Base-by-base conservation (phyloP, 2,329 filamentous ascomycete genomes). In the Sarocladium oryzae region DNA sequence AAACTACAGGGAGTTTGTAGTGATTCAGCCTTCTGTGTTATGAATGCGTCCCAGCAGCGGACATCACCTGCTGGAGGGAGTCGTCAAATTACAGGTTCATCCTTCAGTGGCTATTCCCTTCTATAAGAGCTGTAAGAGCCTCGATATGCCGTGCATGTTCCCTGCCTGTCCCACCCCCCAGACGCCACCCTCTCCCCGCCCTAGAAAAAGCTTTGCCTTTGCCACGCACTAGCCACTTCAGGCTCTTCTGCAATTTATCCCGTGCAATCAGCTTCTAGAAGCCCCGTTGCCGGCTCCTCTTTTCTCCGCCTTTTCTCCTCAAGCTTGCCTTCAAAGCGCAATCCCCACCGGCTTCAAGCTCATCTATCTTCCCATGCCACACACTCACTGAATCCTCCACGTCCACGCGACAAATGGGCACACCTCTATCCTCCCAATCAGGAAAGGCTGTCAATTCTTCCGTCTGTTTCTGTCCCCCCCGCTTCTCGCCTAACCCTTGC, bases 231-330 rank as follows among this genome's bases (percentile, higher is more conserved):
- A 45, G 43, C 26, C 23, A 43, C 43, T 48, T 48, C 43, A 48
- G 43, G 43, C 43, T 48, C 43, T n/a, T 48, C 43, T 48, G 24
- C 43, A 48, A 48, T 48, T 48, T 48, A 48, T 48, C 43, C 43
- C 24, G 43, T 48, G 24, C 43, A 48, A 48, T 48, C 43, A 48
- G 24, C 43, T 48, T 48, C 43, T 48, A 48, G 43, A 48, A 48
- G 28, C 28, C 24, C 43, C 43, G 43, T 48, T n/a, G n/a, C 16
- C 43, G 28, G 43, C 43, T 48, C 43, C 43, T 48, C 43, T 48
- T 48, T 48, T 48, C 43, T 48, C 43, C 43, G 43, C 43, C 28
- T 32, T 45, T 48, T 18, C 26, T 48, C 43, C 43, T 48, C 28
- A 4, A 8, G 4, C 43, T n/a, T n/a, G n/a, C n/a, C n/a, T n/a